These are phyloP conservation scores for Trypanosoma mega DNA, from an alignment of 208 protist genomes.

Conservation along the genomic window DNA sequence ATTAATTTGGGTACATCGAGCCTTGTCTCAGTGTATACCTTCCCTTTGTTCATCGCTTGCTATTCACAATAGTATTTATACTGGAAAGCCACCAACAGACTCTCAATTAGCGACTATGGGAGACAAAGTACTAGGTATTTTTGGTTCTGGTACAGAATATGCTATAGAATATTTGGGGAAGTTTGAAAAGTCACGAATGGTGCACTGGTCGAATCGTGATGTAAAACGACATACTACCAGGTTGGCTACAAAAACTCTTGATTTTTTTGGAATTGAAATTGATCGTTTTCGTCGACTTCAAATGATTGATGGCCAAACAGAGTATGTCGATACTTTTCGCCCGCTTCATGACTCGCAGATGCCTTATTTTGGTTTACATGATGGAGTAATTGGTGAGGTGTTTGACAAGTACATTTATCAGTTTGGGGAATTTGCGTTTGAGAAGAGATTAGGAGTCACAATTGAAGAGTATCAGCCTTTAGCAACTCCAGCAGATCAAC, in stretches of 20 bases:
- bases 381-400: conserved; percentile 76
- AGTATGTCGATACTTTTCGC: conserved; percentile 73
- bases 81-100: conserved; percentile 81
- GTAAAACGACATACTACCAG: conserved; percentile 77
- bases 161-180: conserved; percentile 77
- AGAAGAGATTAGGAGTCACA: conserved; percentile 75
- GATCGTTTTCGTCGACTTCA: conserved; percentile 86
- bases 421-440: conserved; percentile 90
- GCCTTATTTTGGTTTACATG: conserved; percentile 87
- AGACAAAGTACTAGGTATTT: conserved; percentile 88
- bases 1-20: conserved; percentile 87
- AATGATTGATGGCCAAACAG: conserved; percentile 86
- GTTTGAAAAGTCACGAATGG: conserved; percentile 82
- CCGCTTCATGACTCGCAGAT: conserved; percentile 86
- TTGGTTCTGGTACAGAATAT: conserved; percentile 84
- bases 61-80: conserved; percentile 89
- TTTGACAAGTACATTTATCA: conserved; percentile 87
- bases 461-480: conserved; percentile 79
- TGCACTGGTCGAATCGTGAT: conserved; percentile 90
- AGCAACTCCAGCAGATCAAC: conserved; percentile 55
- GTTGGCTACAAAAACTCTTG: conserved; percentile 81
- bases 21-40: conserved; percentile 79
- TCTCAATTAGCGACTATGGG: conserved; percentile 76
- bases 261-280: conserved; percentile 84
- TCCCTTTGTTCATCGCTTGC: conserved; percentile 85